These are phyloP conservation scores for Parafenestella ontariensis DNA, from an alignment of 2,329 filamentous ascomycete genomes.

Conservation along the genomic window DNA sequence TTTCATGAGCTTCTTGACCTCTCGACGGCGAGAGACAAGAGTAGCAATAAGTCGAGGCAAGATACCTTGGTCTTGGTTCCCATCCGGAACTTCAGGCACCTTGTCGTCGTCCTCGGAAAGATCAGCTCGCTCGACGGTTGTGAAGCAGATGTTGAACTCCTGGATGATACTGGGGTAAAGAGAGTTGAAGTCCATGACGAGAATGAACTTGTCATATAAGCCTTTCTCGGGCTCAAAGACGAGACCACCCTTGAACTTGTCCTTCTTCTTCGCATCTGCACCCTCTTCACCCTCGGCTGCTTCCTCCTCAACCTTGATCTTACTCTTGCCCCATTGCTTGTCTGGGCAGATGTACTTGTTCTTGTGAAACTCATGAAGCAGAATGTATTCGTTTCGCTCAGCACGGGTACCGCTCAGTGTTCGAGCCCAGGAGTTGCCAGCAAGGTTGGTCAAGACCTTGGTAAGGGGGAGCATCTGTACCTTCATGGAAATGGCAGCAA, in stretches of 20 bases:
- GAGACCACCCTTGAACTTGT: slow-evolving; percentile 98
- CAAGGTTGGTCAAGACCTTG: slow-evolving; percentile 93
- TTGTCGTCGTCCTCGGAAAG: slow-evolving; percentile 81
- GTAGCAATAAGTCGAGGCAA: slow-evolving; percentile 90
- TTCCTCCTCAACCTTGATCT: slow-evolving; percentile 75
- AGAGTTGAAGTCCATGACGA: slow-evolving; percentile 99
- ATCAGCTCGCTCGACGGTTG: slow-evolving; percentile 82
- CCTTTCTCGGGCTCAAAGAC: slow-evolving; percentile 98
- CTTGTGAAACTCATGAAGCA: slow-evolving; percentile 93
- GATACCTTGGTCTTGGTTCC: slow-evolving; percentile 79
- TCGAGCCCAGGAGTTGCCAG: slow-evolving; percentile 97
- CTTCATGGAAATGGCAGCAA: slow-evolving; percentile 85
- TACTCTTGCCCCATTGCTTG: slow-evolving; percentile 82
- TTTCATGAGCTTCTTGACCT: slow-evolving; percentile 98
- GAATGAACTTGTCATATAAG: slow-evolving; percentile 95
- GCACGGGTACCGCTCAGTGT: slow-evolving; percentile 95
- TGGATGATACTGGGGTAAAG: slow-evolving; percentile 98
- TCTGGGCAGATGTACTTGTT: slow-evolving; percentile 99
- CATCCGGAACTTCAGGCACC: slow-evolving; percentile 82
- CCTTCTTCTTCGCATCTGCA: slow-evolving; percentile 88
- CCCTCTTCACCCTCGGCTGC: slow-evolving; percentile 72
- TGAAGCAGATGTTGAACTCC: slow-evolving; percentile 99
- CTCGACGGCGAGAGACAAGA: slow-evolving; percentile 83
- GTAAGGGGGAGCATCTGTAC: slow-evolving; percentile 93
- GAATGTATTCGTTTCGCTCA: slow-evolving; percentile 98